Conservation (phyloP, 305 asterid species). For the Withania somnifera region DNA sequence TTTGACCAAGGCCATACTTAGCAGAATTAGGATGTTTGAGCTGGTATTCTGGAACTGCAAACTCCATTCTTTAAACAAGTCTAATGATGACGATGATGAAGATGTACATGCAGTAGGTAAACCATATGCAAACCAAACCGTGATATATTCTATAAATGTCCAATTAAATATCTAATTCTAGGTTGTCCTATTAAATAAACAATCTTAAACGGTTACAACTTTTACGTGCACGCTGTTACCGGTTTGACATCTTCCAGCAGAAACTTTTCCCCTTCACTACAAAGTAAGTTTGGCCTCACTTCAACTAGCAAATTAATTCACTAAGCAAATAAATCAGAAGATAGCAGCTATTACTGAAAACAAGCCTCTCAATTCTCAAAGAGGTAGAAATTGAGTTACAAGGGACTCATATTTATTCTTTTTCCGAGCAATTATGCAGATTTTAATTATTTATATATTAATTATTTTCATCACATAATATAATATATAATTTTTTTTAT, state of each 20-base stretch:
- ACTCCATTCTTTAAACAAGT: background rate
- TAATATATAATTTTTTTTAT: too few species aligned
- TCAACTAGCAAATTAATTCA: slow-evolving; percentile 42
- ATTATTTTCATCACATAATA: too few species aligned
- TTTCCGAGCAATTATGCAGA: too few species aligned
- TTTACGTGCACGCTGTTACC: slow-evolving; percentile 19
- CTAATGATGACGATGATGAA: background rate
- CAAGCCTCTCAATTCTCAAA: background rate
- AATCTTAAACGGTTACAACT: background rate
- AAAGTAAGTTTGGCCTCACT: slow-evolving; percentile 56
- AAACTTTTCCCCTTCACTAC: slow-evolving; percentile 45
- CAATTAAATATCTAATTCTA: background rate
- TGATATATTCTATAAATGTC: background rate
- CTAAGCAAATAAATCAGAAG: slow-evolving; percentile 12
- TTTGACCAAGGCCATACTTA: too few species aligned
- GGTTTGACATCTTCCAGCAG: slow-evolving; percentile 40
- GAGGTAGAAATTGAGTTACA: background rate
- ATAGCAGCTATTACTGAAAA: background rate
- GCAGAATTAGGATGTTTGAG: background rate
- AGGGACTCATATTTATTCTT: too few species aligned
- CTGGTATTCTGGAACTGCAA: too few species aligned
- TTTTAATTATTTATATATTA: too few species aligned
- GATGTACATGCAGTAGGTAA: background rate
- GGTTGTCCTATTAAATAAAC: background rate
- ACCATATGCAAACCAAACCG: background rate